phyloP scores from a whole-genome alignment of 441 rosid species.

The Daphne laureola region DNA sequence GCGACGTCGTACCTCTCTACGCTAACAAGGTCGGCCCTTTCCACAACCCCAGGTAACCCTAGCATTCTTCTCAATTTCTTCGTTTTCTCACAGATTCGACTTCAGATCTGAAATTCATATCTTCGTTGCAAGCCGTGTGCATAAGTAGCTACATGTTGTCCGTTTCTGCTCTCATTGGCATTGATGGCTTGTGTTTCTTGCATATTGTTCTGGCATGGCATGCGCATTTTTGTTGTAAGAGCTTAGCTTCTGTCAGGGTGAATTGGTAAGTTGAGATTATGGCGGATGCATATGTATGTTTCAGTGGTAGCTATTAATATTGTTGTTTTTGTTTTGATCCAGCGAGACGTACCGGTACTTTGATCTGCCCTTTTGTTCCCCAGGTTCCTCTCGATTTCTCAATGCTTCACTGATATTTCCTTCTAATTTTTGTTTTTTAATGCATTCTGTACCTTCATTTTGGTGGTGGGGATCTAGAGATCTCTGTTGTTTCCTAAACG shows the following conservation, averaged over 20 bases:
- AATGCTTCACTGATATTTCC: too few relatives aligned
- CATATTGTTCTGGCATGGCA: not conserved
- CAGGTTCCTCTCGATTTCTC: slow-evolving; percentile 33
- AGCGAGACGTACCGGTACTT: slow-evolving; percentile 83
- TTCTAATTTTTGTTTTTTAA: not conserved
- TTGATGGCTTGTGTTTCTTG: not conserved
- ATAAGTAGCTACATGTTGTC: not conserved
- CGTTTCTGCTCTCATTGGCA: slow-evolving; percentile 6
- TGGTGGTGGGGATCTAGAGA: not conserved
- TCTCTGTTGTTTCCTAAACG: not conserved
- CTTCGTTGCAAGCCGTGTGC: not conserved
- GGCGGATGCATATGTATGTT: not conserved
- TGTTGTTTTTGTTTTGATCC: slow-evolving; percentile 16
- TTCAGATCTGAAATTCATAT: slow-evolving; percentile 7
- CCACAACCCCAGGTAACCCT: slow-evolving; percentile 57
- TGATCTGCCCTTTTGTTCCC: slow-evolving; percentile 71
- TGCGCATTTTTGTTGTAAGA: too few relatives aligned
- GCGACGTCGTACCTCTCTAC: slow-evolving; percentile 49
- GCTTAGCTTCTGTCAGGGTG: too few relatives aligned
- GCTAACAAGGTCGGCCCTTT: slow-evolving; percentile 73
- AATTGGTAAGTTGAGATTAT: not conserved
- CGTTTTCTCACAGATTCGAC: slow-evolving; percentile 1
- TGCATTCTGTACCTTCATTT: too few relatives aligned
- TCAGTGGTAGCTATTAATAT: not conserved
- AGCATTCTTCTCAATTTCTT: slow-evolving; percentile 4